A percentile compares a stretch with the other conserved stretches of the same genome.
Evolutionary conservation across 2,329 filamentous ascomycete species (phyloP).

Genomic region (Zymoseptoria pseudotritici): DNA sequence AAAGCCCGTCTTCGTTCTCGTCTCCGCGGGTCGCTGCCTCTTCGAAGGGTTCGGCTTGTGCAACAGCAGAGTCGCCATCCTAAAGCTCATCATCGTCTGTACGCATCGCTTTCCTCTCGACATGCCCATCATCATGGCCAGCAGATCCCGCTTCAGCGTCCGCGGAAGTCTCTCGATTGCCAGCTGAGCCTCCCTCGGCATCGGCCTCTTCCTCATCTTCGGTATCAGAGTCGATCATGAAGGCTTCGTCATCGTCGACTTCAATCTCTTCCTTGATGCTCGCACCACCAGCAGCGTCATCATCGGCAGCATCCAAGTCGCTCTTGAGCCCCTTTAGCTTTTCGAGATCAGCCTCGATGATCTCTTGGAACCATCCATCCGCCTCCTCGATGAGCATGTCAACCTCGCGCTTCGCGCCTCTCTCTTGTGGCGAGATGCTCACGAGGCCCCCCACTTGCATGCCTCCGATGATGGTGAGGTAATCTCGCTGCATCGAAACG

Average conservation of each 20-base stretch:
- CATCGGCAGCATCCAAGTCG: background rate
- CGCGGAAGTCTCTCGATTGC: background rate
- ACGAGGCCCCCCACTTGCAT: constrained; percentile 10
- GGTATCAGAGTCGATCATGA: constrained; percentile 1
- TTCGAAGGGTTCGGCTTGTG: background rate
- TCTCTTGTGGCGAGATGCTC: constrained; percentile 16
- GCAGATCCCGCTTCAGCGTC: background rate
- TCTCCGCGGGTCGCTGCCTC: background rate
- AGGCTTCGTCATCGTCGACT: constrained; percentile 4
- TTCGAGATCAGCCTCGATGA: constrained; percentile 13
- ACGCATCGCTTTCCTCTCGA: background rate
- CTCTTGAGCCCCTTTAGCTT: constrained; percentile 6
- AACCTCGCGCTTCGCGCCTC: constrained; percentile 11
- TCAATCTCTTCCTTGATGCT: constrained; percentile 1
- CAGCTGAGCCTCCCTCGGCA: background rate
- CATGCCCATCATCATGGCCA: background rate
- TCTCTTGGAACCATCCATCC: constrained; percentile 13
- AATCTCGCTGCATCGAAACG: constrained; percentile 31
- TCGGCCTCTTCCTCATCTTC: constrained; percentile 1
- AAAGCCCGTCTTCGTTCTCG: background rate
- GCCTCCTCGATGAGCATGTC: constrained; percentile 13
- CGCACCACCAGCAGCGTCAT: background rate
- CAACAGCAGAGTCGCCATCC: background rate
- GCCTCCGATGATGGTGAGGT: constrained; percentile 29
- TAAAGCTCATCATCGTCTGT: background rate